Base-by-base conservation (phyloP, 306 rosid genomes). In the Prunus salicina region DNA sequence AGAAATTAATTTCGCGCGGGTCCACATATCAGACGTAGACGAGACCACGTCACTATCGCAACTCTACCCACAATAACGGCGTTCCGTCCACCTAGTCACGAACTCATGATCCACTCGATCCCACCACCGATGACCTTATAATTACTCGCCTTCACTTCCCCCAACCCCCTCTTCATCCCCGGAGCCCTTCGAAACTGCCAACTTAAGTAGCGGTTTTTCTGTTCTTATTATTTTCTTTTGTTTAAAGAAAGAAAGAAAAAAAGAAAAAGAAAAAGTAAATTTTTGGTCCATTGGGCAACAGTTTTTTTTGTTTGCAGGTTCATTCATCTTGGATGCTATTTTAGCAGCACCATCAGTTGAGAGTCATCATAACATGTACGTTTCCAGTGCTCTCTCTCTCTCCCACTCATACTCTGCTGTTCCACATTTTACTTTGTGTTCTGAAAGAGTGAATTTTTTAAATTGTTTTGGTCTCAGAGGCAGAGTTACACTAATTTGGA, bases 11-110 rank as follows among this genome's bases (percentile, higher is more conserved):
- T 0, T 2, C 4, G 24, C 0, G 0, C 8, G 75, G 77, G 46
- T 67, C 81, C 73, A 78, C 76, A 25, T 28, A 38, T 45, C 71
- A 56, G 78, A 30, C 20, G 2, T 15, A 9, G 20, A 43, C 56
- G 45, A 18, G 2, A 22, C 82, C 88, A 81, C 88, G 82, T 71
- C 85, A 77, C 58, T 2, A 70, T 81, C 72, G 75, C 43, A 52
- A 20, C 72, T 47, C 38, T 15, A 4, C 57, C 77, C 73, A 75
- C 61, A 45, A 2, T 45, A 43, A 61, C 69, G 77, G 69, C 69
- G 77, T 19, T 73, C 69, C 69, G 30, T 73, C 69, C 51, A 49
- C 53, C 19, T 11, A 15, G 15, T 53, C 50, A 57, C 53, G 6
- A n/a, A 47, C 32, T 10, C 67, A 63, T 47, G 69, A 34, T 10